These are phyloP conservation scores for Ceratocystis variospora DNA, from an alignment of 2,329 filamentous ascomycete species.

Conservation along the genomic window DNA sequence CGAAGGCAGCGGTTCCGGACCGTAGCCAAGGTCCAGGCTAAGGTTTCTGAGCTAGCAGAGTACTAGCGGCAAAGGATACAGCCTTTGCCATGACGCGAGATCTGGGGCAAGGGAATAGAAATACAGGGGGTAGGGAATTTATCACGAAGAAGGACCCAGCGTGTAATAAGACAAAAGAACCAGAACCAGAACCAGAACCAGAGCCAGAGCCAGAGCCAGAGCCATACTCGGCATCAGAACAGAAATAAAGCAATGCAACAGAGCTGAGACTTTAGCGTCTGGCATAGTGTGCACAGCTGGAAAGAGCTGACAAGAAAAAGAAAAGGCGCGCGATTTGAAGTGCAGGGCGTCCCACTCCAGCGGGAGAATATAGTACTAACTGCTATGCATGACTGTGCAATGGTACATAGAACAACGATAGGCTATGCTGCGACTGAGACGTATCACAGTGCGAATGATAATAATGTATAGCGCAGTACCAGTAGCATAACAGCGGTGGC, in stretches of 20 bases:
- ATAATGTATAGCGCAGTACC: no score
- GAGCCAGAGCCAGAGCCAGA: neutral
- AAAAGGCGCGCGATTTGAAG: no score
- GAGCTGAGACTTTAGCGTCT: neutral
- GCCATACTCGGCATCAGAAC: neutral
- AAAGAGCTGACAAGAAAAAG: no score
- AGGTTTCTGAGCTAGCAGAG: neutral
- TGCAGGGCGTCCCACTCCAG: no score
- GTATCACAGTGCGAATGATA: no score
- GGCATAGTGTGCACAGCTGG: no score
- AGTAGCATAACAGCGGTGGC: no score
- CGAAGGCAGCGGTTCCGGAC: conserved; percentile 7
- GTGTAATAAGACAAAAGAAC: neutral
- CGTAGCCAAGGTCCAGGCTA: neutral
- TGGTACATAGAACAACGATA: no score
- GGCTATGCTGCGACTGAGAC: no score
- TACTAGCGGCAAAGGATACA: neutral
- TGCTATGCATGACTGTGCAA: no score
- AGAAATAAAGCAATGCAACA: neutral
- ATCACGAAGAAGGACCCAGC: neutral
- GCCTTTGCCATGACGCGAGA: neutral
- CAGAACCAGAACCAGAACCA: neutral
- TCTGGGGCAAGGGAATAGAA: neutral
- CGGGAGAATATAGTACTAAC: no score
- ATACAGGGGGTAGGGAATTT: neutral